Evolutionary conservation across 1,139 yeast species (phyloP), one percentile per base, ranked within the genome.

Genomic region (Pichia sp.): DNA sequence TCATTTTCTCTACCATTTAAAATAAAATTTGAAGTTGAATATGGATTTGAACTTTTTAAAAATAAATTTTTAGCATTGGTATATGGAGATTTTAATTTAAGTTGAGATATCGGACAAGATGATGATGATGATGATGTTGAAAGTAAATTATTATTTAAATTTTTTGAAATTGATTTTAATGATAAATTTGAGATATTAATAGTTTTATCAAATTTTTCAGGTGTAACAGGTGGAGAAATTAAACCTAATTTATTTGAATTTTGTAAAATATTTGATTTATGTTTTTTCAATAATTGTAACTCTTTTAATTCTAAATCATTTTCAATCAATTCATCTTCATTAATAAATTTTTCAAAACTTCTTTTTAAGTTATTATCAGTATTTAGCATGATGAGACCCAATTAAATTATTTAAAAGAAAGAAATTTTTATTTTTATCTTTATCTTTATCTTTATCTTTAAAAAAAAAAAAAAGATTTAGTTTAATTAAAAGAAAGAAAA

Each of bases 1-100:
- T 90, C 97, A 1, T 51, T 53, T 45, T 77, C 78, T 50, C 97
- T 74, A 6, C 87, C 83, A 4, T 71, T 62, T 35, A 78, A 60
- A 25, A 55, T 51, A 12, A 50, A 54, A 5, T 45, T 45, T 4
- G 35, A 12, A 8, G 37, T 40, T 3, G 43, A 35, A 31, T 37
- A 35, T 9, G 52, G 49, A n/a, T 42, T 43, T 3, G 56, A 45
- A 25, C 61, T 55, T 30, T 60, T 48, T n/a, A 54, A 36, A 42
- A 61, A 61, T 1, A 59, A 42, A 29, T 47, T 41, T 40, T 59
- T 61, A 5, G 62, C 64, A 24, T 36, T 43, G 5, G 56, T 37
- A 41, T 62, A 61, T 4, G 62, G 59, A 4, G 62, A 10, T 22
- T 16, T 16, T 16, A 16, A 4, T 20, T 23, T 23, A 4, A 5